Evolutionary conservation across 208 protist genomes (phyloP).

Genomic region (Tritrichomonas musculus): DNA sequence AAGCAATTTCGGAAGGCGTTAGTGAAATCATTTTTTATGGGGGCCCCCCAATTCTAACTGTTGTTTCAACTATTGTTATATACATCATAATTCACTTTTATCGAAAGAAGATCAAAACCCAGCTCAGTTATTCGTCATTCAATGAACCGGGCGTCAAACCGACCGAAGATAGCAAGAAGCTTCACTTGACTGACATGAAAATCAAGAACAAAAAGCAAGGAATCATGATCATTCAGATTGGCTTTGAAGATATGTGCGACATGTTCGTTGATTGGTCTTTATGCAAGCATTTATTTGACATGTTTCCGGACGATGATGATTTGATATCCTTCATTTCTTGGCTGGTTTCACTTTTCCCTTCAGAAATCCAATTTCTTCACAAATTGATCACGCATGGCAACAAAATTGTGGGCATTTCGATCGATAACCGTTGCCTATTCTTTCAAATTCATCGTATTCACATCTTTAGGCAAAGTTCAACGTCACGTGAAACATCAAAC

Average conservation of each 20-base stretch:
- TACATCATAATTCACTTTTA: neutral
- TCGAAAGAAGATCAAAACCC: neutral
- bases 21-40: neutral
- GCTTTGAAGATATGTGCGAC: neutral
- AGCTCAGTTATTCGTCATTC: neutral
- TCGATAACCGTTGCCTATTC: neutral
- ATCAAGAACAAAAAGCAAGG: neutral
- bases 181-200: neutral
- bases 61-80: neutral
- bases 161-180: neutral
- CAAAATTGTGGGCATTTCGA: neutral
- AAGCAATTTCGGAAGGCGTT: neutral
- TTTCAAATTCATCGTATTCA: neutral
- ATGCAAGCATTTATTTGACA: neutral
- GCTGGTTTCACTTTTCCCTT: neutral
- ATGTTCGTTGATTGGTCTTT: neutral
- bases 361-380: neutral
- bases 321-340: neutral
- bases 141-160: neutral
- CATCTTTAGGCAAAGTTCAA: neutral
- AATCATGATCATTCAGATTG: neutral
- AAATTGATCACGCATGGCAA: neutral
- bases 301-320: neutral
- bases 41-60: neutral
- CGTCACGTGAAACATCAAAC: neutral